Evolutionary conservation across 306 rosid genomes (phyloP).

Genomic region (Cercis canadensis): DNA sequence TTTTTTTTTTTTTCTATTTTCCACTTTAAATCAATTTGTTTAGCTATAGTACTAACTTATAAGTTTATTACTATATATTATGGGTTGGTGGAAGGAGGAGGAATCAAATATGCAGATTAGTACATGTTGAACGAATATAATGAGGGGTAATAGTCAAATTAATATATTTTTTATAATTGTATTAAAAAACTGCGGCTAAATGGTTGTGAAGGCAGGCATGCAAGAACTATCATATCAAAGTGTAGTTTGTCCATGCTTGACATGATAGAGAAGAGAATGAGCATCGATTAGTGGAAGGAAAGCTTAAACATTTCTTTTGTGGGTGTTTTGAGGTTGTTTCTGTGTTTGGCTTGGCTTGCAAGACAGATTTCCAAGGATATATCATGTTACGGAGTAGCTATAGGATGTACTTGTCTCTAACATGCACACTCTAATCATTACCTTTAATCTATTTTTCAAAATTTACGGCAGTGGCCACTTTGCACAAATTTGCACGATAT

Average conservation of each 20-base stretch:
- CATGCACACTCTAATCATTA: conserved; percentile 39
- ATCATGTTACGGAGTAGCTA: conserved; percentile 33
- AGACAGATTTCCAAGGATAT: conserved; percentile 27
- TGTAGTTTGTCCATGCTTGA: conserved; percentile 33
- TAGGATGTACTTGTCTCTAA: conserved; percentile 37
- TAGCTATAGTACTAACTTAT: not conserved
- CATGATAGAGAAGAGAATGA: conserved; percentile 23
- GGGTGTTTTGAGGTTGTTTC: not conserved
- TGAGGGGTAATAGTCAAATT: too few relatives aligned
- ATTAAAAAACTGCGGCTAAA: not conserved
- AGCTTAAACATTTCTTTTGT: conserved; percentile 23
- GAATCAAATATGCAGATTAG: too few relatives aligned
- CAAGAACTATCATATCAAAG: conserved; percentile 34
- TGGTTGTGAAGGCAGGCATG: conserved; percentile 23
- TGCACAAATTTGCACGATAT: conserved; percentile 28
- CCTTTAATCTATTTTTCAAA: conserved; percentile 23
- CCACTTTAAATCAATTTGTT: not conserved
- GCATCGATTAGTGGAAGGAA: conserved; percentile 36
- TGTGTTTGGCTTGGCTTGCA: conserved; percentile 39
- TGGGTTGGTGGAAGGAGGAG: not conserved
- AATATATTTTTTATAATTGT: too few relatives aligned
- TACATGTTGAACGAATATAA: too few relatives aligned
- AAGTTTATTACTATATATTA: not conserved
- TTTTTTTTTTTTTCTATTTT: not conserved
- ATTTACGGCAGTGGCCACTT: conserved; percentile 41